These are phyloP conservation scores for Pulveroboletus ravenelii DNA, from an alignment of 768 basidiomycete genomes.

Conservation along the genomic window DNA sequence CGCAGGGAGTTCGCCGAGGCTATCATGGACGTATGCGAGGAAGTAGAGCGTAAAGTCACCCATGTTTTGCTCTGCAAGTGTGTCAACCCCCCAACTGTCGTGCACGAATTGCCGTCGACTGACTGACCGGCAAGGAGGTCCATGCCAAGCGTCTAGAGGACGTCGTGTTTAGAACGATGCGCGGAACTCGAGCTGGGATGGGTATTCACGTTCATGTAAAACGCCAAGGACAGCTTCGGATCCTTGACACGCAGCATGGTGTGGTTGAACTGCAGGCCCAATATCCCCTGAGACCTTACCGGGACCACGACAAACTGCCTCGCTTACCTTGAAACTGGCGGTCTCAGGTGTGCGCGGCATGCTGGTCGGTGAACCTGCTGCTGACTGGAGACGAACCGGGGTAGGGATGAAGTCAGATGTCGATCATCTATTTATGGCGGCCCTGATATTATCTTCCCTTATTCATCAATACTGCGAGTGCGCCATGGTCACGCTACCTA, in stretches of 20 bases:
- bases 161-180: not conserved
- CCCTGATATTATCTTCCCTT: no score
- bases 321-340: constrained; percentile 53
- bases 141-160: constrained; percentile 62
- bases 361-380: constrained; percentile 12
- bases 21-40: constrained; percentile 71
- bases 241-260: constrained; percentile 90
- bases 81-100: not conserved
- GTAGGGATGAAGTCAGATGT: no score
- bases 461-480: no score
- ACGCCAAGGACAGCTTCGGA: constrained; percentile 72
- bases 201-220: constrained; percentile 64
- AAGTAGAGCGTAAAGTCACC: constrained; percentile 77
- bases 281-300: not conserved
- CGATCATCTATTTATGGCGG: no score
- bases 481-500: no score
- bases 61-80: constrained; percentile 45
- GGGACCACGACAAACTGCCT: not conserved
- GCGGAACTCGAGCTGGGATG: not conserved
- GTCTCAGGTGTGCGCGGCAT: constrained; percentile 68
- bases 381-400: no score
- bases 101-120: not conserved
- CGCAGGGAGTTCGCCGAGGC: constrained; percentile 39
- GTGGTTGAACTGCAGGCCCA: constrained; percentile 62
- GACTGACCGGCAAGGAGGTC: constrained; percentile 54